A percentile compares a stretch with the other conserved stretches of the same genome.
phyloP scores from a whole-genome alignment of 768 basidiomycete species.

The Boletus rufocinnamomeus region DNA sequence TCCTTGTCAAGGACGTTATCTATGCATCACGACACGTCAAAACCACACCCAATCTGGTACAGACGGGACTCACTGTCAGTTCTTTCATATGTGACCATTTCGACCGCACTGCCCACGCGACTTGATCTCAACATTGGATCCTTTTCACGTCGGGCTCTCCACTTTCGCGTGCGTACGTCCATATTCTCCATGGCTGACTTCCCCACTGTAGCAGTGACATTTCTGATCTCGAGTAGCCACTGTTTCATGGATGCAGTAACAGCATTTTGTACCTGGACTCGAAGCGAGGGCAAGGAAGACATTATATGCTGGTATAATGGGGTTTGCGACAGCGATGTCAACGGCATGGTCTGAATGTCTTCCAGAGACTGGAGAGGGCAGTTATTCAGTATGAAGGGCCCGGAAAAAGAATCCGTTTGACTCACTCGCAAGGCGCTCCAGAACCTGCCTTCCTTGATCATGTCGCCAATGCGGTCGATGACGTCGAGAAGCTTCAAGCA shows the following conservation, averaged over 20 bases:
- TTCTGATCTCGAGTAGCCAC: constrained; percentile 94
- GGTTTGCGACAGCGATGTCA: constrained; percentile 86
- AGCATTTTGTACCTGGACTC: constrained; percentile 86
- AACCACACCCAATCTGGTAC: constrained; percentile 1
- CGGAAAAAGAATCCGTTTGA: constrained; percentile 18
- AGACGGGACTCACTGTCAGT: constrained; percentile 73
- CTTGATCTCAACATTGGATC: constrained; percentile 76
- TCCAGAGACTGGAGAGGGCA: constrained; percentile 75
- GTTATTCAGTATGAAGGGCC: constrained; percentile 34
- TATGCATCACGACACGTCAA: constrained; percentile 34
- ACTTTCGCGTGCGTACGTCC: constrained; percentile 79
- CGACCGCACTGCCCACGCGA: constrained; percentile 89
- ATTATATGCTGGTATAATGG: constrained; percentile 92
- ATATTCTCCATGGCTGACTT: constrained; percentile 86
- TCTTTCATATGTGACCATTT: constrained; percentile 90
- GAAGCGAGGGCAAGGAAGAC: constrained; percentile 87
- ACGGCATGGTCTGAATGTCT: constrained; percentile 89
- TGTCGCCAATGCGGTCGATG: constrained; percentile 87
- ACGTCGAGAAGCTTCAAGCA: constrained; percentile 92
- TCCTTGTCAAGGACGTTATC: constrained; percentile 94
- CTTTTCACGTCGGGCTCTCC: constrained; percentile 81
- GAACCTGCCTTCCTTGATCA: constrained; percentile 92
- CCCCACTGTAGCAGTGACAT: constrained; percentile 84
- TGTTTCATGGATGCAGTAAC: constrained; percentile 95
- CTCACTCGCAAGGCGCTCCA: constrained; percentile 95